Conservation (phyloP, 805 yeast species). For the Teunomyces cretensis region DNA sequence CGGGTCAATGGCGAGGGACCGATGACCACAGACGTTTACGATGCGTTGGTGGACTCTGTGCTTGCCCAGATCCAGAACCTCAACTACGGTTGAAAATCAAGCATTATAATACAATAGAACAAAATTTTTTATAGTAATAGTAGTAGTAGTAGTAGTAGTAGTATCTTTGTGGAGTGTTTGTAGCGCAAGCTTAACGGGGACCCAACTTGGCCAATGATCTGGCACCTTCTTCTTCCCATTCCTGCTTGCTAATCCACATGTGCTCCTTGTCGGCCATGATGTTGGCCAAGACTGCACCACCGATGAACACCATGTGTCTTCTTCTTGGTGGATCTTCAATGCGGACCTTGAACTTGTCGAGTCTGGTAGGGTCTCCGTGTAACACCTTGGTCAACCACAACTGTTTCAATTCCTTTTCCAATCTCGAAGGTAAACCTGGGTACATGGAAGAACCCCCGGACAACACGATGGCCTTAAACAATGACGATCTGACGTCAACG, state of each 20-base stretch:
- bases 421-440: slow-evolving; percentile 94
- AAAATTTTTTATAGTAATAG: neutral
- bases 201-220: slow-evolving; percentile 84
- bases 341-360: slow-evolving; percentile 89
- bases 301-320: slow-evolving; percentile 97
- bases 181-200: slow-evolving; percentile 57
- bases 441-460: slow-evolving; percentile 99
- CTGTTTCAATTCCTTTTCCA: slow-evolving; percentile 95
- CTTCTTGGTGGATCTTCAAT: slow-evolving; percentile 99
- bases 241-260: slow-evolving; percentile 95
- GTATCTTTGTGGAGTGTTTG: too few species aligned
- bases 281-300: slow-evolving; percentile 97
- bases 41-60: slow-evolving; percentile 49
- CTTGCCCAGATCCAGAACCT: slow-evolving; percentile 50
- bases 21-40: slow-evolving; percentile 40
- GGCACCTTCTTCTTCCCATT: slow-evolving; percentile 97
- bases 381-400: slow-evolving; percentile 90
- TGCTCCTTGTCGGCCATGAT: slow-evolving; percentile 98
- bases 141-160: too few species aligned
- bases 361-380: slow-evolving; percentile 80
- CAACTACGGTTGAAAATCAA: slow-evolving; percentile 23
- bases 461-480: slow-evolving; percentile 88
- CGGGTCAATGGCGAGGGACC: slow-evolving; percentile 36
- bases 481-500: slow-evolving; percentile 84
- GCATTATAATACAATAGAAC: neutral